Percentiles rank a stretch among this genome's conserved stretches.
These are phyloP conservation scores for Plasmodium yoelii DNA, from an alignment of 169 alveolate genomes.

Conservation along the genomic window DNA sequence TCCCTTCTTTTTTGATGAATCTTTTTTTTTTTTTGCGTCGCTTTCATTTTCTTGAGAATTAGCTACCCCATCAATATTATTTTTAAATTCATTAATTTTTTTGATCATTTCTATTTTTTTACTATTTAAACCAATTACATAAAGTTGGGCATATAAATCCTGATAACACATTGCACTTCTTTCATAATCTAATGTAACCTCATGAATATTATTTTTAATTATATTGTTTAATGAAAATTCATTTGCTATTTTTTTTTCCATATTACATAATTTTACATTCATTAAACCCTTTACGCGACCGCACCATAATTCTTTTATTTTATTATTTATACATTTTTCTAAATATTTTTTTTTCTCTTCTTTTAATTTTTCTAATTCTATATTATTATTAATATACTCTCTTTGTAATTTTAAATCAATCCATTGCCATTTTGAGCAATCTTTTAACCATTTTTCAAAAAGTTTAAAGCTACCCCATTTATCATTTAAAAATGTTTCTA, in stretches of 20 bases:
- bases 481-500: constrained; percentile 49
- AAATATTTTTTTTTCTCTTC: constrained; percentile 60
- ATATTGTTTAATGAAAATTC: constrained; percentile 26
- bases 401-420: constrained; percentile 66
- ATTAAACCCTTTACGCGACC: constrained; percentile 72
- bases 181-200: constrained; percentile 57
- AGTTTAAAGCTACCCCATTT: constrained; percentile 68
- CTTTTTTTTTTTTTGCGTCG: constrained; percentile 14
- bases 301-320: constrained; percentile 73
- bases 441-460: constrained; percentile 68
- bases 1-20: constrained; percentile 34
- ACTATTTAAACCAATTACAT: background rate
- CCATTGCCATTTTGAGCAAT: constrained; percentile 75
- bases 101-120: constrained; percentile 27
- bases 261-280: constrained; percentile 38
- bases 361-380: constrained; percentile 56
- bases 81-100: constrained; percentile 24
- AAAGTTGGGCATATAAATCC: constrained; percentile 23
- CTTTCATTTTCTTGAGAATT: background rate
- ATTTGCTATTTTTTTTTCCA: constrained; percentile 50
- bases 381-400: constrained; percentile 42
- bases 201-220: constrained; percentile 25
- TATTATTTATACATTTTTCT: constrained; percentile 67
- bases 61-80: constrained; percentile 12
- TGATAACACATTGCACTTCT: constrained; percentile 65